Percentiles rank a stretch among this genome's conserved stretches.
phyloP scores from a whole-genome alignment of 78 protist genomes.

The Tieghemostelium lacteum region DNA sequence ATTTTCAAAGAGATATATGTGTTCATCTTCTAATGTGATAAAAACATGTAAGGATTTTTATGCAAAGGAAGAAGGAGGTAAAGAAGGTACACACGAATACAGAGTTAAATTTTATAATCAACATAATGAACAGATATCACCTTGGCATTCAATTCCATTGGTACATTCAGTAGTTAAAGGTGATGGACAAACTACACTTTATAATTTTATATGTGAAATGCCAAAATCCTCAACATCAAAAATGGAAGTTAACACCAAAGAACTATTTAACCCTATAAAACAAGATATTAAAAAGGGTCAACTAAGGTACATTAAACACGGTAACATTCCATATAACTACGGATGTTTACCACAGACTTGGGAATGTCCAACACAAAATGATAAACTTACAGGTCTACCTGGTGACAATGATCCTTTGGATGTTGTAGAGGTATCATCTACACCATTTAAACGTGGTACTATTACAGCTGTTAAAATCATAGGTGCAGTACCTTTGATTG shows the following conservation, averaged over 20 bases:
- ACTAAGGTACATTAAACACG: slow-evolving; percentile 83
- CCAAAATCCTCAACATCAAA: slow-evolving; percentile 77
- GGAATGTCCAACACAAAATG: slow-evolving; percentile 82
- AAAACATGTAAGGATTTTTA: not conserved
- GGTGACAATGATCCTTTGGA: slow-evolving; percentile 96
- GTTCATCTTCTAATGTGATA: too few species aligned
- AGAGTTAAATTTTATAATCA: slow-evolving; percentile 15
- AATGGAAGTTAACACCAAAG: slow-evolving; percentile 87
- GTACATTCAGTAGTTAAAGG: not conserved
- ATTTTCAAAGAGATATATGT: too few species aligned
- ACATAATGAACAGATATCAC: slow-evolving; percentile 19
- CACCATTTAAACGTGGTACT: slow-evolving; percentile 62
- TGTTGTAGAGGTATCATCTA: slow-evolving; percentile 66
- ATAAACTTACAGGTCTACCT: not conserved
- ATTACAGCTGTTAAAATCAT: slow-evolving; percentile 87
- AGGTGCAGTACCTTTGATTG: slow-evolving; percentile 90
- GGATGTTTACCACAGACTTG: slow-evolving; percentile 94
- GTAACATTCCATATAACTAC: slow-evolving; percentile 87
- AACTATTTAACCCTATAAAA: slow-evolving; percentile 82
- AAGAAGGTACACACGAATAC: slow-evolving; percentile 24
- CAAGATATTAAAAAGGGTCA: slow-evolving; percentile 87
- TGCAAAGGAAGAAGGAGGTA: slow-evolving; percentile 29
- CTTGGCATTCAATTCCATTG: slow-evolving; percentile 73
- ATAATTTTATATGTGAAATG: slow-evolving; percentile 60
- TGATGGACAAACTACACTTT: not conserved